phyloP scores from a whole-genome alignment of 306 rosid genomes.

The Castanea crenata region DNA sequence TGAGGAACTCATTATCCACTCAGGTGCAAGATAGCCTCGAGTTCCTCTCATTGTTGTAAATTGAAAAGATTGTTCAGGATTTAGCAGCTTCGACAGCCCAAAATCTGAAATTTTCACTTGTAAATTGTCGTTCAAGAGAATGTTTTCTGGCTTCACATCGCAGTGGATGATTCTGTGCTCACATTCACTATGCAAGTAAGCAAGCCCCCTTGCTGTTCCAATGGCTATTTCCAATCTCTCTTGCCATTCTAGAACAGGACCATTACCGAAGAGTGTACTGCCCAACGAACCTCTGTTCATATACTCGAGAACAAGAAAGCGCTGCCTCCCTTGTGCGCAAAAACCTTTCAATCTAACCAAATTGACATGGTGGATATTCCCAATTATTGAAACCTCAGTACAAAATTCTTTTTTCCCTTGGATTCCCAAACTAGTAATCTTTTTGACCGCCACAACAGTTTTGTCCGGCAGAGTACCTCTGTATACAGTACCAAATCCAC shows the following conservation, averaged over 20 bases:
- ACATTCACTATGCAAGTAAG: constrained; percentile 78
- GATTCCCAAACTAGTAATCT: constrained; percentile 62
- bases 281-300: constrained; percentile 94
- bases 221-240: constrained; percentile 81
- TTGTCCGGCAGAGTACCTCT: constrained; percentile 69
- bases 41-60: constrained; percentile 97
- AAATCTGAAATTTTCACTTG: constrained; percentile 91
- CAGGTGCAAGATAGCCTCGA: constrained; percentile 90
- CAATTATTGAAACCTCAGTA: constrained; percentile 83
- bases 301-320: constrained; percentile 73
- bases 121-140: constrained; percentile 68
- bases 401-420: constrained; percentile 92
- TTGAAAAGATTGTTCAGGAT: constrained; percentile 71
- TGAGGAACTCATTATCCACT: constrained; percentile 86
- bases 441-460: constrained; percentile 79
- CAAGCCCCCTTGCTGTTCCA: constrained; percentile 93
- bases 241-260: constrained; percentile 84
- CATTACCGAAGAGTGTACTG: constrained; percentile 64
- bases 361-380: constrained; percentile 77
- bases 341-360: constrained; percentile 81
- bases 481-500: constrained; percentile 86
- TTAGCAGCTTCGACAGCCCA: constrained; percentile 82
- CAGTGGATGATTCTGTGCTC: constrained; percentile 83
- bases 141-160: constrained; percentile 90
- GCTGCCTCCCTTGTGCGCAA: constrained; percentile 72